Conservation (phyloP, 768 basidiomycete genomes). For the Clitopilus passeckerianus region DNA sequence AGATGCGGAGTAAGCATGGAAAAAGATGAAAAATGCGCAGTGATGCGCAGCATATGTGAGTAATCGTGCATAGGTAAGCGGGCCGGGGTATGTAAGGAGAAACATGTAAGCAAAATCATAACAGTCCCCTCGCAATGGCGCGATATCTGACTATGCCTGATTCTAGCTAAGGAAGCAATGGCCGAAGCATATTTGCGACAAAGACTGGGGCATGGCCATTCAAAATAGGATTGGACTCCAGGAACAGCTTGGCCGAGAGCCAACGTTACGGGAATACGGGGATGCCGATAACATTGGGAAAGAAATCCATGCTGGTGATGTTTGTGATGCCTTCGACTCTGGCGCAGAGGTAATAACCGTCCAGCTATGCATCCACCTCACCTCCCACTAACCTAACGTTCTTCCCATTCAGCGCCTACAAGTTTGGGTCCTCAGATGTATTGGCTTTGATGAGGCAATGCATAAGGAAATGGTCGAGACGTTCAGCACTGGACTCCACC, state of each 20-base stretch:
- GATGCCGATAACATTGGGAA: neutral
- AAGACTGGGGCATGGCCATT: neutral
- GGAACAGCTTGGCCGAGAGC: neutral
- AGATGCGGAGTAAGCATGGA: too few relatives aligned
- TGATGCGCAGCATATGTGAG: too few relatives aligned
- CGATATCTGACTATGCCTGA: neutral
- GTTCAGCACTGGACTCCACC: too few relatives aligned
- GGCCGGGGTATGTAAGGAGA: too few relatives aligned
- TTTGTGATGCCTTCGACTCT: neutral
- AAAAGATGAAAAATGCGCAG: too few relatives aligned
- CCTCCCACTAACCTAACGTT: neutral
- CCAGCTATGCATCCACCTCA: neutral
- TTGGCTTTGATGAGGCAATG: neutral
- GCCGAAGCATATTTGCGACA: neutral
- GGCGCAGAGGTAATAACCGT: neutral
- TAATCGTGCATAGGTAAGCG: too few relatives aligned
- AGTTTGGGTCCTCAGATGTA: neutral
- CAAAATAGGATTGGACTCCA: neutral
- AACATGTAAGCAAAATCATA: too few relatives aligned
- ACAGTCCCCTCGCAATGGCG: too few relatives aligned
- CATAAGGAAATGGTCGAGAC: too few relatives aligned
- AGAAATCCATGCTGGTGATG: neutral
- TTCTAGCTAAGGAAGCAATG: neutral
- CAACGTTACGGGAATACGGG: neutral
- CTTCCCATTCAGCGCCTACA: neutral